Evolutionary conservation across 164 flowering plant genomes (phyloP).

Genomic region (Warburgia ugandensis): DNA sequence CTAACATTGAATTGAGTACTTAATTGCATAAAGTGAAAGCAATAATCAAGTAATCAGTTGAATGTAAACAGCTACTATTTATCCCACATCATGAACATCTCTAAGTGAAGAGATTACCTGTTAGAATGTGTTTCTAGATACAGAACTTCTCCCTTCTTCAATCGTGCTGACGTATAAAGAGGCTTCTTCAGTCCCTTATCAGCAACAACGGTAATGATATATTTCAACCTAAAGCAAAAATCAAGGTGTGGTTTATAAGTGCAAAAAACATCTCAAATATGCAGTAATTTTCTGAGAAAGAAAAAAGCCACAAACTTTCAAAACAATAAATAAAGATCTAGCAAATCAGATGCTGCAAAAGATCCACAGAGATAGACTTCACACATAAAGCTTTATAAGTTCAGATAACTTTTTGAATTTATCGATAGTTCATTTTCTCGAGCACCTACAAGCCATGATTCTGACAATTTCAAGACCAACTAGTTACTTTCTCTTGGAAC

Average conservation of each 20-base stretch:
- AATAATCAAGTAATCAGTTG: neutral
- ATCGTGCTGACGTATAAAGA: slow-evolving; percentile 82
- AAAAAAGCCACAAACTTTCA: too few relatives aligned
- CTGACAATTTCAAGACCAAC: too few relatives aligned
- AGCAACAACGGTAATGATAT: slow-evolving; percentile 88
- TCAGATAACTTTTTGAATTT: too few relatives aligned
- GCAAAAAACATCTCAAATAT: slow-evolving; percentile 5
- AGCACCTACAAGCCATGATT: too few relatives aligned
- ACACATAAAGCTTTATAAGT: too few relatives aligned
- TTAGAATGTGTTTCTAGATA: slow-evolving; percentile 80
- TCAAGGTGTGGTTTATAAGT: slow-evolving; percentile 6
- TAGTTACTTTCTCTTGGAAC: too few relatives aligned
- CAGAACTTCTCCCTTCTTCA: slow-evolving; percentile 97
- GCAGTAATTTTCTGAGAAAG: slow-evolving; percentile 3
- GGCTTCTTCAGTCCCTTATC: slow-evolving; percentile 96
- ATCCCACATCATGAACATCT: neutral
- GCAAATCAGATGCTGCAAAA: too few relatives aligned
- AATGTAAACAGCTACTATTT: neutral
- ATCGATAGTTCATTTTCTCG: too few relatives aligned
- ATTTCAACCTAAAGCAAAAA: slow-evolving; percentile 63
- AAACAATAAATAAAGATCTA: too few relatives aligned
- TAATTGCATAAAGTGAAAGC: neutral
- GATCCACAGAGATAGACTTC: too few relatives aligned
- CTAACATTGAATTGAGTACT: too few relatives aligned
- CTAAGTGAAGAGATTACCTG: slow-evolving; percentile 42